These are phyloP conservation scores for Lactifluus rugatus DNA, from an alignment of 768 basidiomycete species.

Conservation along the genomic window DNA sequence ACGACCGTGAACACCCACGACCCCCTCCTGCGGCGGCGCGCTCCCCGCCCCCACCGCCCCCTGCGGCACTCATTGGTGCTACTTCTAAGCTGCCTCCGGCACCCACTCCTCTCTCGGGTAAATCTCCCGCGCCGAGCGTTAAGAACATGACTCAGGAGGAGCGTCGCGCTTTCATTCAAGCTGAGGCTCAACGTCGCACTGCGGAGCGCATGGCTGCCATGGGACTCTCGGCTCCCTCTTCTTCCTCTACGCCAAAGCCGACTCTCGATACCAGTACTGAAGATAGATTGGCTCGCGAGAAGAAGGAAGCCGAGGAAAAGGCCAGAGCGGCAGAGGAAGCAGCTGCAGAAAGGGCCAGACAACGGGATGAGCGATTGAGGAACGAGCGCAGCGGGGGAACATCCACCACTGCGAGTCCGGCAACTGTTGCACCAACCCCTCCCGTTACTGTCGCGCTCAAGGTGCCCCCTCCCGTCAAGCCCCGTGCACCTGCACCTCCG, in stretches of 20 bases:
- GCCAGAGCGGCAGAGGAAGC: constrained; percentile 66
- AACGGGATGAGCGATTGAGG: constrained; percentile 64
- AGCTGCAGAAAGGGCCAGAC: constrained; percentile 67
- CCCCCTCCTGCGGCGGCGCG: constrained; percentile 31
- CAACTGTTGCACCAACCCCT: constrained; percentile 24
- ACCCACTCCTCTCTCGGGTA: constrained; percentile 38
- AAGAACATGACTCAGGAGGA: constrained; percentile 84
- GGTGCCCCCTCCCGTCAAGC: constrained; percentile 23
- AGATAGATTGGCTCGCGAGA: constrained; percentile 76
- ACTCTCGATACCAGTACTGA: constrained; percentile 73
- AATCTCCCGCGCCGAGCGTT: constrained; percentile 48
- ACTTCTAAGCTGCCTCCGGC: constrained; percentile 38
- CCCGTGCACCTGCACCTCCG: constrained; percentile 29
- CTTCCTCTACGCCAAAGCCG: constrained; percentile 34
- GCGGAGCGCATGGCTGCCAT: constrained; percentile 79
- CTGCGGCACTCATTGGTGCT: constrained; percentile 35
- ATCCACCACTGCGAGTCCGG: constrained; percentile 28
- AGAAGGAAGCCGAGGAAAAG: constrained; percentile 86
- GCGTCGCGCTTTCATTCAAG: constrained; percentile 63
- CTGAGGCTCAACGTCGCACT: constrained; percentile 72
- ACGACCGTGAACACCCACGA: constrained; percentile 27
- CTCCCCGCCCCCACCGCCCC: constrained; percentile 41
- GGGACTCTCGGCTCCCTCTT: constrained; percentile 46
- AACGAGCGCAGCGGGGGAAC: constrained; percentile 56
- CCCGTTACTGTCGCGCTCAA: constrained; percentile 32